These are phyloP conservation scores for Colletotrichum tamarilloi DNA, from an alignment of 2,329 filamentous ascomycete genomes.

Conservation along the genomic window DNA sequence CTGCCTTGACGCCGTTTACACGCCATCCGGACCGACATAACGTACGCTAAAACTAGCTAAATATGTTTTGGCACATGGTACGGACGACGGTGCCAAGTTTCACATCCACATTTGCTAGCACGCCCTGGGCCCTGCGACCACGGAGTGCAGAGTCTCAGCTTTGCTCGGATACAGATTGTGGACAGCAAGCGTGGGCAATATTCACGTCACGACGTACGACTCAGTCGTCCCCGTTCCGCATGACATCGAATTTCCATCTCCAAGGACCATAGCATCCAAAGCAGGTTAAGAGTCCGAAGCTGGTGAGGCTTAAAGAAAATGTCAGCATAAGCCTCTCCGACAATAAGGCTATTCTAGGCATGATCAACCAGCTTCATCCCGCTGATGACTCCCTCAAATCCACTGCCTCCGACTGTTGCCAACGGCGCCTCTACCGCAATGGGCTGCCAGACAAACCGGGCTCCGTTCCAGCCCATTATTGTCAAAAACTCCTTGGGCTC, in stretches of 20 bases:
- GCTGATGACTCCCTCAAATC: constrained; percentile 30
- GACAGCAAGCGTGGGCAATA: background rate
- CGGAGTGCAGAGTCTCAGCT: no score
- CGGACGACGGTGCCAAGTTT: background rate
- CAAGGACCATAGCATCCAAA: background rate
- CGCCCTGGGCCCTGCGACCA: background rate
- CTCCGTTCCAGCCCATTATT: constrained; percentile 29
- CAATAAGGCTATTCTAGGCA: background rate
- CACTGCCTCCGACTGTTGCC: constrained; percentile 23
- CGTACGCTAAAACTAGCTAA: background rate
- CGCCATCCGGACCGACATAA: background rate
- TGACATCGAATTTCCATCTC: constrained; percentile 2
- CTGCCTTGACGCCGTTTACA: background rate
- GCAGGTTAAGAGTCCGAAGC: background rate
- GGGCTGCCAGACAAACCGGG: constrained; percentile 25
- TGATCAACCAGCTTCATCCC: constrained; percentile 30
- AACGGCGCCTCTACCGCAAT: constrained; percentile 33
- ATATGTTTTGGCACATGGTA: background rate
- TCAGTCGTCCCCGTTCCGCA: constrained; percentile 9
- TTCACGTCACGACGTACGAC: background rate
- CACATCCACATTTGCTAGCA: background rate
- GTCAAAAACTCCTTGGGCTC: constrained; percentile 32
- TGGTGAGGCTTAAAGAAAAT: background rate
- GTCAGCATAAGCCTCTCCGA: background rate
- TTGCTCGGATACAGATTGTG: background rate